phyloP scores from a whole-genome alignment of 106 monocot species.

The Allium fistulosum region DNA sequence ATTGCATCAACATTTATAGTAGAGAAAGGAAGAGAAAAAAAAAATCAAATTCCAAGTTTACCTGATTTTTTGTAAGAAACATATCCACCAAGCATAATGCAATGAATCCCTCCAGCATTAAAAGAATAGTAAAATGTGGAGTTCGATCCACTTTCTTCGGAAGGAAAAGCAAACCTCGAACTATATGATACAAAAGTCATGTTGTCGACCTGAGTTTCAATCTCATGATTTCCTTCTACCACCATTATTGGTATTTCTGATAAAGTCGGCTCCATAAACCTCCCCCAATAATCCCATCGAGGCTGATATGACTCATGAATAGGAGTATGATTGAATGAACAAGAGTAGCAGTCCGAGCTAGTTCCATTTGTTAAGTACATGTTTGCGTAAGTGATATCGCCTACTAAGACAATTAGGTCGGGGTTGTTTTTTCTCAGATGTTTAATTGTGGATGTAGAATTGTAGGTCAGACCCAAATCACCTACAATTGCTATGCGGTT shows the following conservation, averaged over 20 bases:
- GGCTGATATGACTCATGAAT: constrained; percentile 94
- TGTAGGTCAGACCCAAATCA: constrained; percentile 89
- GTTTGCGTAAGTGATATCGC: constrained; percentile 87
- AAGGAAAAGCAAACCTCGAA: constrained; percentile 83
- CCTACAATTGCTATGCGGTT: constrained; percentile 67
- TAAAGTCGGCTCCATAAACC: constrained; percentile 79
- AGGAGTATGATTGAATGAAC: constrained; percentile 55
- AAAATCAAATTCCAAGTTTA: constrained; percentile 2
- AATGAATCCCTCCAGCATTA: constrained; percentile 83
- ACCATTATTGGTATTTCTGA: constrained; percentile 83
- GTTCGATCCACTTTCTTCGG: constrained; percentile 59
- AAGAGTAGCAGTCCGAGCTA: constrained; percentile 83
- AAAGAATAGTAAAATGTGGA: constrained; percentile 90
- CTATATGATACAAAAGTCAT: constrained; percentile 66
- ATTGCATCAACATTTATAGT: no score
- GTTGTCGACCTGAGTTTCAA: constrained; percentile 57
- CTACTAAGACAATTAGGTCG: constrained; percentile 69
- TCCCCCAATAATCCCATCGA: constrained; percentile 97
- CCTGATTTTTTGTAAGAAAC: constrained; percentile 58
- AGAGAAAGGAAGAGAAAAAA: no score
- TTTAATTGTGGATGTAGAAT: constrained; percentile 66
- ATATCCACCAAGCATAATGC: constrained; percentile 87
- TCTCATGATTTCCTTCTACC: constrained; percentile 91
- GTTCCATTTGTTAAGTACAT: constrained; percentile 86
- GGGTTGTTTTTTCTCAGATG: constrained; percentile 75